Conservation (phyloP, 2,329 filamentous ascomycete species). For the Stemphylium vesicarium region DNA sequence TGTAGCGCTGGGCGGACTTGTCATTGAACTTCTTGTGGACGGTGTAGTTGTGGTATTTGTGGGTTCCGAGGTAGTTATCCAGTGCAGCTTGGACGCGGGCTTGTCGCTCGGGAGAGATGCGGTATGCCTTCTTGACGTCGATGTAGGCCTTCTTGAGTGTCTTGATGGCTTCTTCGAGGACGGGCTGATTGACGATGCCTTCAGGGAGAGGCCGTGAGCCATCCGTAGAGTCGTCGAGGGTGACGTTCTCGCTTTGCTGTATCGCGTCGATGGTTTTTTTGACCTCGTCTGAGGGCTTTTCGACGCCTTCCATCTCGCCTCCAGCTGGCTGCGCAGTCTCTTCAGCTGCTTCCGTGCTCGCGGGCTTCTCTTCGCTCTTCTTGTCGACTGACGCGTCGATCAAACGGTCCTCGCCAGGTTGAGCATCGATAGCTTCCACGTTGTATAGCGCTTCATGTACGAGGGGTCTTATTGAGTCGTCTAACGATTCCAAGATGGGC, state of each 20-base stretch:
- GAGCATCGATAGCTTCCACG: constrained; percentile 40
- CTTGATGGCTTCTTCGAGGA: constrained; percentile 54
- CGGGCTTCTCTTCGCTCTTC: constrained; percentile 11
- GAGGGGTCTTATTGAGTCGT: constrained; percentile 67
- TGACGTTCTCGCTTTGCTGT: constrained; percentile 33
- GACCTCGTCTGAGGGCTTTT: constrained; percentile 23
- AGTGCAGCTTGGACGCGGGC: constrained; percentile 77
- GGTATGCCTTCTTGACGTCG: constrained; percentile 81
- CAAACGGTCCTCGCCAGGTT: constrained; percentile 38
- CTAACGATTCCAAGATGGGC: constrained; percentile 66
- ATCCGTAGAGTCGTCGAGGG: constrained; percentile 37
- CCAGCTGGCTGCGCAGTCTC: constrained; percentile 15
- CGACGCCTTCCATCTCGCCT: constrained; percentile 13
- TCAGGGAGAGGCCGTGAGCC: constrained; percentile 37
- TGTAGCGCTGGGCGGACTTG: constrained; percentile 84
- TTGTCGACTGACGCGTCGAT: constrained; percentile 40
- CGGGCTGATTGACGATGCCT: constrained; percentile 35
- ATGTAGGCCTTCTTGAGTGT: constrained; percentile 80
- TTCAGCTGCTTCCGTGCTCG: constrained; percentile 15
- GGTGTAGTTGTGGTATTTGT: constrained; percentile 98
- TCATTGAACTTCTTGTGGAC: constrained; percentile 84
- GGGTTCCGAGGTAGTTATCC: constrained; percentile 78
- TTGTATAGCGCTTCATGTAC: constrained; percentile 67
- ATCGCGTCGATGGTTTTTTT: constrained; percentile 33
- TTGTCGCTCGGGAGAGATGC: constrained; percentile 74